A percentile compares a stretch with the other conserved stretches of the same genome.
Conservation (phyloP, 352 stramenopile species). For the Pythium sp. region DNA sequence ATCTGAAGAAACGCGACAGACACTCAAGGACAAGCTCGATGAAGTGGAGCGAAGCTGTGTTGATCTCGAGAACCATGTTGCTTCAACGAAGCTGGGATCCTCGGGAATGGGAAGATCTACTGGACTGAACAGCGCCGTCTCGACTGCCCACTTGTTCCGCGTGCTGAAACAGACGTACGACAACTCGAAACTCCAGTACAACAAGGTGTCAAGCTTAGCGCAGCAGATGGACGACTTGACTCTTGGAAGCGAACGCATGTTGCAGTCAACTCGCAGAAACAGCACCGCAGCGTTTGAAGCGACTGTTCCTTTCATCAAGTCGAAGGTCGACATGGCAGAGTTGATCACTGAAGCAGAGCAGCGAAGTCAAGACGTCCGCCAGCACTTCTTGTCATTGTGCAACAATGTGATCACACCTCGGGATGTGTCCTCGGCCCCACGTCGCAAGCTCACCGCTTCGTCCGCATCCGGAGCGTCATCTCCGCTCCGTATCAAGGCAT, state of each 20-base stretch:
- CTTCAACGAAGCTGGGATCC: constrained; percentile 29
- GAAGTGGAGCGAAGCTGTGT: constrained; percentile 51
- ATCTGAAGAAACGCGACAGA: constrained; percentile 51
- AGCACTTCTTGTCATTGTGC: constrained; percentile 55
- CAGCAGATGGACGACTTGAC: constrained; percentile 53
- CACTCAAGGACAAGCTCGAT: constrained; percentile 43
- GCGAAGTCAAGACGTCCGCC: constrained; percentile 43
- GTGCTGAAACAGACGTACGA: constrained; percentile 76
- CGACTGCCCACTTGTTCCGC: constrained; percentile 55
- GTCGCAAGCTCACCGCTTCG: constrained; percentile 31
- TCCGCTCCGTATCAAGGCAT: constrained; percentile 42
- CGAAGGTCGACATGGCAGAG: constrained; percentile 48
- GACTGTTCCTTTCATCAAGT: constrained; percentile 21
- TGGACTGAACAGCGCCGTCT: constrained; percentile 18
- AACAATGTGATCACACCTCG: constrained; percentile 59
- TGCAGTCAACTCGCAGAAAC: constrained; percentile 24
- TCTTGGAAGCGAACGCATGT: constrained; percentile 28
- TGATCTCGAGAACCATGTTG: constrained; percentile 50
- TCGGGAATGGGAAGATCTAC: constrained; percentile 9
- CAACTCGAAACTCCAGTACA: constrained; percentile 74
- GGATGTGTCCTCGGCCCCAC: constrained; percentile 45
- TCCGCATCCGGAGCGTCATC: constrained; percentile 19
- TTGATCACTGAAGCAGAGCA: constrained; percentile 41
- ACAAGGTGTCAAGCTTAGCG: constrained; percentile 50
- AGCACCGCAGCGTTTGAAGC: constrained; percentile 18